Evolutionary conservation across 208 protist species (phyloP).

Genomic region (Leishmania tarentolae): DNA sequence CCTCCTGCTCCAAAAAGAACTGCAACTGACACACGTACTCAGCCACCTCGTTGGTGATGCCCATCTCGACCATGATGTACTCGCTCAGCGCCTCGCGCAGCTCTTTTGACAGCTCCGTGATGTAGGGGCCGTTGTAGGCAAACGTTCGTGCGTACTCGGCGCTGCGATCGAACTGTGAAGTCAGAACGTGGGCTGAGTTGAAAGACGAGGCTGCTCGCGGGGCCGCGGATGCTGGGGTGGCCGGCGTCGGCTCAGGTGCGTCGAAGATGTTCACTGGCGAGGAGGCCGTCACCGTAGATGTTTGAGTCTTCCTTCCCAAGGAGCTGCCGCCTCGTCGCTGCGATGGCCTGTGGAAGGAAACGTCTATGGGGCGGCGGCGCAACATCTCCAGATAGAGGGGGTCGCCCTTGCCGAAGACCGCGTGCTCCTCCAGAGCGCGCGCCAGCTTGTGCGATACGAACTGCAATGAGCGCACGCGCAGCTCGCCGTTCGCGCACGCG

Average conservation of each 20-base stretch:
- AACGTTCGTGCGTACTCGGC: slow-evolving; percentile 62
- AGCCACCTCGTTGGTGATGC: slow-evolving; percentile 55
- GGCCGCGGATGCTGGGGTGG: not conserved
- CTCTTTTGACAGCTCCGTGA: slow-evolving; percentile 77
- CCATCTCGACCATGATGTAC: slow-evolving; percentile 66
- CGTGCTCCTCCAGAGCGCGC: slow-evolving; percentile 54
- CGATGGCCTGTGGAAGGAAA: not conserved
- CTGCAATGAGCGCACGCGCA: slow-evolving; percentile 77
- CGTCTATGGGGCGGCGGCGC: slow-evolving; percentile 12
- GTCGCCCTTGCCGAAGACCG: slow-evolving; percentile 63
- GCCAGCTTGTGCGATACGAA: slow-evolving; percentile 63
- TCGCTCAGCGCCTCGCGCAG: slow-evolving; percentile 54
- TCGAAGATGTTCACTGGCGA: slow-evolving; percentile 30
- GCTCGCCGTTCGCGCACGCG: slow-evolving; percentile 75
- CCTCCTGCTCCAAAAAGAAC: slow-evolving; percentile 86
- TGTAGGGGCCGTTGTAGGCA: slow-evolving; percentile 71
- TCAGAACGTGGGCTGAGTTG: slow-evolving; percentile 33
- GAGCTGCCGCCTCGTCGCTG: not conserved
- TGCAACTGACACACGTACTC: slow-evolving; percentile 89
- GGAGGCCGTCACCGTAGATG: not conserved
- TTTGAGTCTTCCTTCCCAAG: not conserved
- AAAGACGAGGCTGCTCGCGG: not conserved
- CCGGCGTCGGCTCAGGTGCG: slow-evolving; percentile 7
- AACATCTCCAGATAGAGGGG: slow-evolving; percentile 62
- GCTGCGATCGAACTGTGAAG: slow-evolving; percentile 35